phyloP scores from a whole-genome alignment of 2,329 filamentous ascomycete species.

The Kalaharituber pfeilii region DNA sequence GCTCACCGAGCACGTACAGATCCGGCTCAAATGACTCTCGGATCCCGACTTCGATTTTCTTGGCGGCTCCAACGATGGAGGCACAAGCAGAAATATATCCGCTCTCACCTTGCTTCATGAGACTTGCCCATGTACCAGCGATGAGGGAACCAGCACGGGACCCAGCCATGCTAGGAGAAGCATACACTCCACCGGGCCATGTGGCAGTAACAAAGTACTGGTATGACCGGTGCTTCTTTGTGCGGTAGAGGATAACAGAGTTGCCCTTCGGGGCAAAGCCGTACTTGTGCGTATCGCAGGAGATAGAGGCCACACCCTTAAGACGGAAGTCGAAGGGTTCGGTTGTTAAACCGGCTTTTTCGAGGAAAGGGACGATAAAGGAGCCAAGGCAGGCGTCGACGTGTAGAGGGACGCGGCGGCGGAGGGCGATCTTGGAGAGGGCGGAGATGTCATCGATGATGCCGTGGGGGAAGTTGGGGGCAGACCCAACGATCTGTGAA shows the following conservation, averaged over 20 bases:
- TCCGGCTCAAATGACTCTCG: constrained; percentile 52
- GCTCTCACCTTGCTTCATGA: constrained; percentile 72
- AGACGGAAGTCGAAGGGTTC: constrained; percentile 85
- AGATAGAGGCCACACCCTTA: constrained; percentile 86
- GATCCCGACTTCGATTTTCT: constrained; percentile 63
- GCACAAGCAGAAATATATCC: constrained; percentile 79
- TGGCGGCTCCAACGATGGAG: constrained; percentile 71
- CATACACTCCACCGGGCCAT: constrained; percentile 93
- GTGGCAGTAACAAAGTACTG: constrained; percentile 94
- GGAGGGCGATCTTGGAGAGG: constrained; percentile 65
- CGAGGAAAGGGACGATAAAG: constrained; percentile 81
- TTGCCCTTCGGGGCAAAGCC: constrained; percentile 97
- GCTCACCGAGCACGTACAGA: constrained; percentile 64
- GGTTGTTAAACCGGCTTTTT: constrained; percentile 80
- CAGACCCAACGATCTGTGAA: constrained; percentile 59
- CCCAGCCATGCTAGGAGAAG: constrained; percentile 77
- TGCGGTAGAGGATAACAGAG: constrained; percentile 81
- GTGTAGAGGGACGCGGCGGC: constrained; percentile 69
- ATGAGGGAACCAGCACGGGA: constrained; percentile 86
- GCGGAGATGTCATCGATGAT: constrained; percentile 88
- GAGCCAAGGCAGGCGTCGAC: constrained; percentile 96
- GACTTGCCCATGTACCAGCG: constrained; percentile 82
- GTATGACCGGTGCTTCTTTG: constrained; percentile 57
- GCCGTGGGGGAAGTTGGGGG: constrained; percentile 94
- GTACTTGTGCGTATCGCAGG: constrained; percentile 96